These are phyloP conservation scores for Vitis labrusca DNA, from an alignment of 164 flowering plant genomes.

Conservation along the genomic window DNA sequence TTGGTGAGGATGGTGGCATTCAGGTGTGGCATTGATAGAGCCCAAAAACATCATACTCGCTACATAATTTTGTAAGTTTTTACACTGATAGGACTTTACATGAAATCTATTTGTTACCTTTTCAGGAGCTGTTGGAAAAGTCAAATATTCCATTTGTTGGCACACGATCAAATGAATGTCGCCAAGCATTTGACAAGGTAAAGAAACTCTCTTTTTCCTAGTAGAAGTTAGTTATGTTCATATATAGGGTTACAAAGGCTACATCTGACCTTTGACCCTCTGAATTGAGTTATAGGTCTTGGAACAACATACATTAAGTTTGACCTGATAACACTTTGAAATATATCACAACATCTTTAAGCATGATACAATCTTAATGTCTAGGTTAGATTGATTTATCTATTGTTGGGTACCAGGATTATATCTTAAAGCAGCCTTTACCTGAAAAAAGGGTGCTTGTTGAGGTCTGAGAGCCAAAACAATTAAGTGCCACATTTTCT, in stretches of 20 bases:
- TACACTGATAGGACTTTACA: neutral
- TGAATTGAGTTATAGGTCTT: no score
- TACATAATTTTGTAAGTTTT: neutral
- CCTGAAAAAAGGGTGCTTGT: no score
- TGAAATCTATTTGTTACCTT: slow-evolving; percentile 8
- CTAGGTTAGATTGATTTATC: no score
- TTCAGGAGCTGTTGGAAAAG: slow-evolving; percentile 76
- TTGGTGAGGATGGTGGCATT: slow-evolving; percentile 96
- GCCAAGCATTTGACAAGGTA: slow-evolving; percentile 89
- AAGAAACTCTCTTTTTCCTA: neutral
- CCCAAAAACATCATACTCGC: neutral
- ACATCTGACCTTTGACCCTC: no score
- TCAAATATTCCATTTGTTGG: slow-evolving; percentile 83
- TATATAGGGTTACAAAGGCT: neutral
- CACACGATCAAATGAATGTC: slow-evolving; percentile 71
- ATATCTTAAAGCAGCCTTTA: no score
- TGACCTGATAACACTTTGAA: no score
- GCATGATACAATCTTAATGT: no score
- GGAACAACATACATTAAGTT: no score
- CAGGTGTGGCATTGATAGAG: slow-evolving; percentile 47
- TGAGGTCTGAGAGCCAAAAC: no score
- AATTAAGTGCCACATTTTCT: no score
- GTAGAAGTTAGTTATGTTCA: neutral
- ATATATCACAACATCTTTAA: no score
- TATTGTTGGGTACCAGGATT: no score